These are phyloP conservation scores for Ceratocystis destructans DNA, from an alignment of 2,329 filamentous ascomycete species.

Conservation along the genomic window DNA sequence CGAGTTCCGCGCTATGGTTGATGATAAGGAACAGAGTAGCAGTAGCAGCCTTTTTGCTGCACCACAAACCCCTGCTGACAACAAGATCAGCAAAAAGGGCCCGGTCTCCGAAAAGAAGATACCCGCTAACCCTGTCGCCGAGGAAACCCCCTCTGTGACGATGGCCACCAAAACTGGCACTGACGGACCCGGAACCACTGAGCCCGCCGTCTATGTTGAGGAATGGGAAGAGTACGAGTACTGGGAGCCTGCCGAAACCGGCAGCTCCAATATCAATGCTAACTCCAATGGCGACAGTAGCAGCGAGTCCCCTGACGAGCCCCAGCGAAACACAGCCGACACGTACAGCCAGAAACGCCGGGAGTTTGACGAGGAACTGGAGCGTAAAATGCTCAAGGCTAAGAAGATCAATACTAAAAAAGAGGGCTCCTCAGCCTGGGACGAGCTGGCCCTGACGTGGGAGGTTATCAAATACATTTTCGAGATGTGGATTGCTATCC, in stretches of 20 bases:
- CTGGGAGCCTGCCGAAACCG: conserved; percentile 13
- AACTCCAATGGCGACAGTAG: background rate
- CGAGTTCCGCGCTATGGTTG: conserved; percentile 50
- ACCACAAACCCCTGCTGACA: background rate
- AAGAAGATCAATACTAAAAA: conserved; percentile 31
- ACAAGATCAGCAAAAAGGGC: background rate
- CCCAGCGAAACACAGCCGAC: conserved; percentile 18
- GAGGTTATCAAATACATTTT: conserved; percentile 22
- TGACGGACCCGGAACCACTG: background rate
- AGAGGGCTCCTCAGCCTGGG: conserved; percentile 24
- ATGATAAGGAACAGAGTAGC: conserved; percentile 25
- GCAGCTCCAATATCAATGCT: background rate
- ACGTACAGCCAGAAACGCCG: background rate
- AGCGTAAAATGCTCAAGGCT: conserved; percentile 24
- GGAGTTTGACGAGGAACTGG: conserved; percentile 23
- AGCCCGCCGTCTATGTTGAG: conserved; percentile 3
- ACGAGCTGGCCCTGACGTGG: conserved; percentile 24
- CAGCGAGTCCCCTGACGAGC: conserved; percentile 22
- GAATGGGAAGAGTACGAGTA: conserved; percentile 13
- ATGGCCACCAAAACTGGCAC: conserved; percentile 2
- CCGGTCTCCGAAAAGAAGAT: background rate
- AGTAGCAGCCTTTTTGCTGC: conserved; percentile 8
- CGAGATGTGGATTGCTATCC: conserved; percentile 53
- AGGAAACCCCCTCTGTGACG: background rate
- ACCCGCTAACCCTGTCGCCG: background rate